Conservation (phyloP, 768 basidiomycete species). For the Grammothele lineata region DNA sequence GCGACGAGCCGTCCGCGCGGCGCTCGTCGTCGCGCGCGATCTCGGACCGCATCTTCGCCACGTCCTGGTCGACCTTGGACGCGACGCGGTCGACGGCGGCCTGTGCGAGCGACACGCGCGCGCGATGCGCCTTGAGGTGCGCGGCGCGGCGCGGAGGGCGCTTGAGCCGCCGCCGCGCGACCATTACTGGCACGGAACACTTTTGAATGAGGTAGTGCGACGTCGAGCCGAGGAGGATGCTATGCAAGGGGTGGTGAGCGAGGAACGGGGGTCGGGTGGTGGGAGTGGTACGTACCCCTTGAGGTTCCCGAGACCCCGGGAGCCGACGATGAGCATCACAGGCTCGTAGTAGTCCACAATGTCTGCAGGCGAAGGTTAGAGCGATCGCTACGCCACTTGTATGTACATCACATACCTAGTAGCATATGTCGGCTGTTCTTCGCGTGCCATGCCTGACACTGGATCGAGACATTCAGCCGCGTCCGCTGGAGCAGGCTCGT, state of each 20-base stretch:
- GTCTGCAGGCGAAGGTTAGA: conserved; percentile 50
- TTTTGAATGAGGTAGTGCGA: conserved; percentile 94
- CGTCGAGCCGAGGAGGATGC: conserved; percentile 90
- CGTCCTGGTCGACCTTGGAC: conserved; percentile 80
- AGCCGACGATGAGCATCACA: conserved; percentile 91
- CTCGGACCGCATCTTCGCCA: conserved; percentile 76
- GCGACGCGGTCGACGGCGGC: conserved; percentile 85
- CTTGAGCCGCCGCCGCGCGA: conserved; percentile 87
- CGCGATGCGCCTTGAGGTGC: conserved; percentile 76
- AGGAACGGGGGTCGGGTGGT: not conserved
- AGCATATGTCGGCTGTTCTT: conserved; percentile 91
- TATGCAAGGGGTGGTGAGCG: conserved; percentile 26
- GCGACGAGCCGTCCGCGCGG: conserved; percentile 16
- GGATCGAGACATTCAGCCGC: conserved; percentile 75
- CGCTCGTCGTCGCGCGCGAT: conserved; percentile 63
- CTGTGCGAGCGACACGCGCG: conserved; percentile 81
- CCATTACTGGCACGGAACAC: conserved; percentile 96
- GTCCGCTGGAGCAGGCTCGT: conserved; percentile 90
- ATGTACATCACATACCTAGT: conserved; percentile 50
- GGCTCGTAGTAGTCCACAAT: conserved; percentile 86
- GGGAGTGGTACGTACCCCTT: conserved; percentile 60
- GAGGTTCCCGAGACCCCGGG: conserved; percentile 82
- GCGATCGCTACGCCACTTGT: too few species aligned
- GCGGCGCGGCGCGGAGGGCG: conserved; percentile 79
- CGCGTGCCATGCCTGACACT: conserved; percentile 97